phyloP scores from a whole-genome alignment of 1,284 basidiomycete genomes.

The Ceratobasidium sp. region DNA sequence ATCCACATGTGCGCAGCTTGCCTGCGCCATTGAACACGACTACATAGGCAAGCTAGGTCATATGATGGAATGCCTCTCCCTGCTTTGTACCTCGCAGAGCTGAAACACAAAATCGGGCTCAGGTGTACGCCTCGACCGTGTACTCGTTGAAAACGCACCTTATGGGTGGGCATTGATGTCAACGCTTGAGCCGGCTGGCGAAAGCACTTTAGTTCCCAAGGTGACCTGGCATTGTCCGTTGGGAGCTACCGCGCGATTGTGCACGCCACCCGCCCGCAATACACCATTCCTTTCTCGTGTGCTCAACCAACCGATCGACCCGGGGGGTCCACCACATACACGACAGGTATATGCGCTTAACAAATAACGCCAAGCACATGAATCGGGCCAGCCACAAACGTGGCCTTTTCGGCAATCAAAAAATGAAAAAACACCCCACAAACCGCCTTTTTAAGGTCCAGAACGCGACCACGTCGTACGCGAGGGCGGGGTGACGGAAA shows the following conservation, averaged over 20 bases:
- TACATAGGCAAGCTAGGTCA: neutral
- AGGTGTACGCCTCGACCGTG: neutral
- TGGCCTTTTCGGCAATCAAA: constrained; percentile 33
- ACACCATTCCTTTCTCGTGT: neutral
- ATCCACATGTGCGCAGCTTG: neutral
- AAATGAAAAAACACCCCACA: constrained; percentile 18
- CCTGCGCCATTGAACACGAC: neutral
- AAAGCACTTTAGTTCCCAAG: constrained; percentile 18
- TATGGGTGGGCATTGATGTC: neutral
- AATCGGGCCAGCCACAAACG: constrained; percentile 9
- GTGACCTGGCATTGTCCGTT: neutral
- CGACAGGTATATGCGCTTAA: constrained; percentile 22
- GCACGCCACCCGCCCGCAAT: constrained; percentile 3
- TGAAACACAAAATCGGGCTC: neutral
- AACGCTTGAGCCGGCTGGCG: neutral
- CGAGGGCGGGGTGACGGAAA: constrained; percentile 10
- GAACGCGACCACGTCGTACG: constrained; percentile 8
- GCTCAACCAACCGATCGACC: neutral
- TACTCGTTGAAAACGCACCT: constrained; percentile 19
- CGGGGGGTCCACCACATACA: neutral
- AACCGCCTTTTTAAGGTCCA: neutral
- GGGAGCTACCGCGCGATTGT: neutral
- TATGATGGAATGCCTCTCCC: neutral
- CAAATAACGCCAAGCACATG: neutral
- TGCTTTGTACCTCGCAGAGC: constrained; percentile 4